Evolutionary conservation across 768 basidiomycete species (phyloP).

Genomic region (Cyathus striatus): DNA sequence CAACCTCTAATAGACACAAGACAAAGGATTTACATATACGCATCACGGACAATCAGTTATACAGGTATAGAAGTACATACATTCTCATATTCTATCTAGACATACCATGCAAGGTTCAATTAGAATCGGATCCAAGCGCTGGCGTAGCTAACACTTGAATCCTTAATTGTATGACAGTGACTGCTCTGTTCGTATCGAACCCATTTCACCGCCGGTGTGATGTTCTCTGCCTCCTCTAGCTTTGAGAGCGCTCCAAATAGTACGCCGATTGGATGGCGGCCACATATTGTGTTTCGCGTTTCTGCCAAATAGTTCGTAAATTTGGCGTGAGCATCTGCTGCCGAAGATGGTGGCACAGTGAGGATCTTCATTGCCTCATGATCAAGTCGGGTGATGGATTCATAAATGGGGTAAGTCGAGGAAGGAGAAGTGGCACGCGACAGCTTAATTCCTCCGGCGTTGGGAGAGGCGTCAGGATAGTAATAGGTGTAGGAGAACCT

Average conservation of each 20-base stretch:
- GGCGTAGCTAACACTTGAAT: slow-evolving; percentile 96
- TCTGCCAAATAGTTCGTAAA: slow-evolving; percentile 65
- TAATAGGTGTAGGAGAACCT: slow-evolving; percentile 88
- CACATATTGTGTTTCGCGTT: slow-evolving; percentile 96
- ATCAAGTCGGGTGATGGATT: slow-evolving; percentile 81
- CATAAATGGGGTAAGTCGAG: slow-evolving; percentile 63
- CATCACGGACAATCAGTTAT: slow-evolving; percentile 1
- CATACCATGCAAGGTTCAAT: too few species aligned
- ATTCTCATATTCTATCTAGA: too few species aligned
- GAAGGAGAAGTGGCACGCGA: slow-evolving; percentile 36
- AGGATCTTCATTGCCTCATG: slow-evolving; percentile 80
- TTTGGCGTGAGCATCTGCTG: slow-evolving; percentile 46
- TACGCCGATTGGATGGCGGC: slow-evolving; percentile 92
- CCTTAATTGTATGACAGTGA: slow-evolving; percentile 55
- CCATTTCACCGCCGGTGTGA: slow-evolving; percentile 56
- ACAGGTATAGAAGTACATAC: not conserved
- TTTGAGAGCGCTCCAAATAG: slow-evolving; percentile 70
- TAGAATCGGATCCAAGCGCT: slow-evolving; percentile 78
- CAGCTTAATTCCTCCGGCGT: slow-evolving; percentile 42
- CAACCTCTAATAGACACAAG: slow-evolving; percentile 36
- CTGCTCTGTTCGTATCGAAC: slow-evolving; percentile 94
- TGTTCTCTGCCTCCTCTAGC: slow-evolving; percentile 39
- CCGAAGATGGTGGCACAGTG: slow-evolving; percentile 48
- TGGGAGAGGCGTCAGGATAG: slow-evolving; percentile 59
- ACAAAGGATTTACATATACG: not conserved